A percentile compares a stretch with the other conserved stretches of the same genome.
Evolutionary conservation across 352 stramenopile genomes (phyloP).

Genomic region (Phytophthora sojae): DNA sequence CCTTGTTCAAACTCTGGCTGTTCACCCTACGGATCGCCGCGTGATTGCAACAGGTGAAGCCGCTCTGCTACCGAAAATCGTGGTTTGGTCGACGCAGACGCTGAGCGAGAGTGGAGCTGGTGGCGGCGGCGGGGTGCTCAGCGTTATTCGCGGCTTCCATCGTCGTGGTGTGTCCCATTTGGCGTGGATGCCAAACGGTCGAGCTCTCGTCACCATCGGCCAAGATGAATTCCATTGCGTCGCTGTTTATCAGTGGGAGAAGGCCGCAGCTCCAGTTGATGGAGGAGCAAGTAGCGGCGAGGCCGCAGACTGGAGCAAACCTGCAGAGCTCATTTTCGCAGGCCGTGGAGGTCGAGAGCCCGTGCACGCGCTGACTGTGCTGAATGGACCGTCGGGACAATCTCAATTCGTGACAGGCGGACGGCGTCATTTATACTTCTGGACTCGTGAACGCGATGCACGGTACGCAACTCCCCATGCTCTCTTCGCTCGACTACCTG

Average conservation of each 20-base stretch:
- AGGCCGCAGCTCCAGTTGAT: conserved; percentile 10
- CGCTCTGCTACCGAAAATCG: conserved; percentile 65
- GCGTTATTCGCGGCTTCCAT: conserved; percentile 75
- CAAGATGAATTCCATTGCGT: conserved; percentile 77
- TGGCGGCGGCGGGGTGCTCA: conserved; percentile 50
- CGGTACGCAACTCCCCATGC: conserved; percentile 57
- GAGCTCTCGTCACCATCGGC: conserved; percentile 70
- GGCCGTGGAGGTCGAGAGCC: conserved; percentile 55
- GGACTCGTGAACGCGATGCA: conserved; percentile 67
- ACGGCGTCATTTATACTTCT: conserved; percentile 76
- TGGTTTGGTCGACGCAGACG: conserved; percentile 64
- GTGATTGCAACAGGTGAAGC: conserved; percentile 73
- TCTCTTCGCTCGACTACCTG: conserved; percentile 57
- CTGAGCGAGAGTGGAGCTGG: conserved; percentile 40
- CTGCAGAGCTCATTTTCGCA: conserved; percentile 62
- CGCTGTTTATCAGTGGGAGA: conserved; percentile 82
- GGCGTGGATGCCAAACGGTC: conserved; percentile 77
- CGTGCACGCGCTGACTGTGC: conserved; percentile 49
- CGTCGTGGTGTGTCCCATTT: conserved; percentile 67
- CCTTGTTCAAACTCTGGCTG: conserved; percentile 61
- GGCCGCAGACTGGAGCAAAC: conserved; percentile 60
- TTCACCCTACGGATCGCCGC: conserved; percentile 57
- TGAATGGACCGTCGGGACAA: conserved; percentile 31
- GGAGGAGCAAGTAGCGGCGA: background rate
- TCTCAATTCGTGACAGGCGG: conserved; percentile 74